These are phyloP conservation scores for Aspergillus conjunctus DNA, from an alignment of 495 filamentous ascomycete species.

Conservation along the genomic window DNA sequence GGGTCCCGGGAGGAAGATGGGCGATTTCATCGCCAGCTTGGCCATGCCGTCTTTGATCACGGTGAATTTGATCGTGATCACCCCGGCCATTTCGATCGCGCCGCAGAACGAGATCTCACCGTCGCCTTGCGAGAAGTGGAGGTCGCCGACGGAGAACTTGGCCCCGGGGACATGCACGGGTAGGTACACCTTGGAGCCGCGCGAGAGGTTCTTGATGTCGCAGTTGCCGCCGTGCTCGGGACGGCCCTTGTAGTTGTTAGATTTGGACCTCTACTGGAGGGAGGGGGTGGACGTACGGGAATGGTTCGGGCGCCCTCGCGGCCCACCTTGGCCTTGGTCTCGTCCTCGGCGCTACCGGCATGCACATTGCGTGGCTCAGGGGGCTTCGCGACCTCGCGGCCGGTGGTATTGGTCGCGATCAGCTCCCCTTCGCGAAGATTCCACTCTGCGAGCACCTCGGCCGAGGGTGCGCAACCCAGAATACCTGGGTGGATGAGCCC, in stretches of 20 bases:
- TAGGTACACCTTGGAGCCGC: constrained; percentile 86
- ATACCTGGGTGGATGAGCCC: constrained; percentile 96
- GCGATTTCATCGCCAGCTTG: constrained; percentile 77
- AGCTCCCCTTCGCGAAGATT: constrained; percentile 79
- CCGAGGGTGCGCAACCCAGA: constrained; percentile 83
- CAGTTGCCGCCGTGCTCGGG: constrained; percentile 66
- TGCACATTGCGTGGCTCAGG: constrained; percentile 72
- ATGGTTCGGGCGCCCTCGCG: constrained; percentile 88
- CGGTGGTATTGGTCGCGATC: constrained; percentile 64
- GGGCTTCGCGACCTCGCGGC: constrained; percentile 78
- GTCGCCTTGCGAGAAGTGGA: constrained; percentile 89
- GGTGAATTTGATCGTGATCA: constrained; percentile 88
- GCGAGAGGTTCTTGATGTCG: constrained; percentile 88
- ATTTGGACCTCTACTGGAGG: not conserved
- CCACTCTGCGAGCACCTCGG: constrained; percentile 70
- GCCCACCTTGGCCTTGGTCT: constrained; percentile 72
- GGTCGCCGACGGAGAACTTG: constrained; percentile 89
- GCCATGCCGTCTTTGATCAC: constrained; percentile 84
- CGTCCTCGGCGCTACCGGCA: constrained; percentile 64
- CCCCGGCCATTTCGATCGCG: constrained; percentile 94
- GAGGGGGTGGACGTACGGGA: constrained; percentile 52
- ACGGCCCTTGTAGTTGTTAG: constrained; percentile 37
- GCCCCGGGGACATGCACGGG: constrained; percentile 85
- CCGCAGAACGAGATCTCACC: constrained; percentile 97
- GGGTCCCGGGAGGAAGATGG: constrained; percentile 86